A percentile compares a stretch with the other conserved stretches of the same genome.
Evolutionary conservation across 495 filamentous ascomycete genomes (phyloP).

Genomic region (Neurospora hispaniola): DNA sequence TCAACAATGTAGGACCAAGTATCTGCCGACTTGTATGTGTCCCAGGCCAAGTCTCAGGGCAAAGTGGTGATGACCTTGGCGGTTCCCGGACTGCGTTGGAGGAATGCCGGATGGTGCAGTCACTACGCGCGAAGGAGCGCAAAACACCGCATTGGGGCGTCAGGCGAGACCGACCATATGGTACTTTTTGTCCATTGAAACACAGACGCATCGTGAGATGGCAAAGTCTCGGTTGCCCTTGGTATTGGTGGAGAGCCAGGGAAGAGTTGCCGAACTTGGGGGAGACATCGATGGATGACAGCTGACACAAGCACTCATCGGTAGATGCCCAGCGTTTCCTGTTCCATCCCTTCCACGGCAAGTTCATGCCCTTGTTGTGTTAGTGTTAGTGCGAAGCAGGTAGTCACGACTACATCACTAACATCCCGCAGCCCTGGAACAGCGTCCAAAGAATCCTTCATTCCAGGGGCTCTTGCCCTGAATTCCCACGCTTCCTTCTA

Average conservation of each 20-base stretch:
- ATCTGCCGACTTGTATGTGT: neutral
- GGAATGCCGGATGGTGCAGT: slow-evolving; percentile 28
- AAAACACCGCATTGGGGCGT: neutral
- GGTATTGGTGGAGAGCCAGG: neutral
- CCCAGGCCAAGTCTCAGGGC: neutral
- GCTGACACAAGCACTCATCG: neutral
- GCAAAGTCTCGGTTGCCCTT: neutral
- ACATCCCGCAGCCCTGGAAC: neutral
- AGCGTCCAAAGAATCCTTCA: neutral
- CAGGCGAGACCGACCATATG: neutral
- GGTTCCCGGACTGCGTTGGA: slow-evolving; percentile 37
- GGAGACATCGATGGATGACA: neutral
- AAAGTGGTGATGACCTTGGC: slow-evolving; percentile 3
- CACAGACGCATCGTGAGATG: neutral
- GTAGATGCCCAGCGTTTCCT: neutral
- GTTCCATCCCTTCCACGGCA: neutral
- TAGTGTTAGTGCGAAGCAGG: neutral
- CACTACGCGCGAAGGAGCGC: neutral
- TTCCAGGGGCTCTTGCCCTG: neutral
- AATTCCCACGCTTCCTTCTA: neutral
- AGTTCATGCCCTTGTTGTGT: neutral
- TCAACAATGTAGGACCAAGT: slow-evolving; percentile 13
- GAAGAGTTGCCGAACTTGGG: neutral
- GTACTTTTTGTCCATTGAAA: neutral
- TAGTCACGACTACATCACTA: neutral